Evolutionary conservation across 75 land plant species (phyloP), one percentile per base, ranked within the genome.

Genomic region (Pinus taeda): DNA sequence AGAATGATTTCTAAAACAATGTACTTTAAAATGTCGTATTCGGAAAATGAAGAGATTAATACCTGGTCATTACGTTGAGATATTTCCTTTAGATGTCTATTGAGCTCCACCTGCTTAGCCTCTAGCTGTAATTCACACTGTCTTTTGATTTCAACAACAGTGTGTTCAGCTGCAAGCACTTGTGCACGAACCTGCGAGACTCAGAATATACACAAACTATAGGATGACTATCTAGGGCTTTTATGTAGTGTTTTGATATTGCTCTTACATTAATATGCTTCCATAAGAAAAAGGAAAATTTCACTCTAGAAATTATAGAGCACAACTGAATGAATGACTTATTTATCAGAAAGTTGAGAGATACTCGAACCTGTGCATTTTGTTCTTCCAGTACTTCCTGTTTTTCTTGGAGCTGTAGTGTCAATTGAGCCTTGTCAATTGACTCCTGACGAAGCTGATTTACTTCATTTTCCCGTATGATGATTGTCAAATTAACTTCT

Each of bases 31-130:
- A 9, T 17, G 29, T 56, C n/a, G 9, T 58, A 57, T 15, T 71
- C 57, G 56, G 13, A 6, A 66, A 15, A 18, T 45, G 37, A 59
- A 49, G 57, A 49, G 4, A 76, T 18, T 14, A 22, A 59, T 76
- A 90, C 95, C 90, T 92, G 88, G 81, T 92, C 92, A 86, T 92
- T 92, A 57, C 79, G 84, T 36, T 83, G 89, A 77, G 91, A 93
- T 20, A 93, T 82, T 65, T 90, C 95, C 74, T 93, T 92, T 60
- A 93, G 77, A 72, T 88, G 93, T 79, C 81, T 90, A 42, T 83
- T 85, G 30, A 93, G 81, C 78, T 90, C 95, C 29, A 82, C 72
- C 42, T 90, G 91, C 79, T 92, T 92, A 37, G 79, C 83, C 70
- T 93, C 91, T 26, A 93, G 79, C 84, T 86, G 85, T 75, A 66